Conservation (phyloP, 179 eudicot genomes). For the Carnegiea gigantea region DNA sequence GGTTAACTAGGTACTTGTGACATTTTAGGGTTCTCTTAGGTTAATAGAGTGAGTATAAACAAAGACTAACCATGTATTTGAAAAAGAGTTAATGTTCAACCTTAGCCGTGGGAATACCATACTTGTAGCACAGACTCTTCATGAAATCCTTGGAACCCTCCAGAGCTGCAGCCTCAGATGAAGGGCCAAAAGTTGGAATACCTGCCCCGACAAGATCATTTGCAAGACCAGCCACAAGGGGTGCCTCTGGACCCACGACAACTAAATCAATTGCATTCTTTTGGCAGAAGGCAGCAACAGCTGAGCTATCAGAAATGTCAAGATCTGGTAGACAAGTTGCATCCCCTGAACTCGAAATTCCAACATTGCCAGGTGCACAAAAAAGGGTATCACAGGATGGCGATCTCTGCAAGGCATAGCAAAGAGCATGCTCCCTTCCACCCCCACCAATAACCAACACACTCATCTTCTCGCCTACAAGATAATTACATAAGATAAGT, state of each 20-base stretch:
- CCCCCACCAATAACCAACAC: slow-evolving; percentile 96
- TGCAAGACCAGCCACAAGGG: slow-evolving; percentile 90
- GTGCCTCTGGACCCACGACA: slow-evolving; percentile 95
- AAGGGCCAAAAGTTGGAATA: slow-evolving; percentile 89
- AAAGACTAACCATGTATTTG: background rate
- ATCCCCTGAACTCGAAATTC: slow-evolving; percentile 80
- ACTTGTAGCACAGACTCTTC: slow-evolving; percentile 90
- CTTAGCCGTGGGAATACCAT: slow-evolving; percentile 97
- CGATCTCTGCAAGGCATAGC: slow-evolving; percentile 74
- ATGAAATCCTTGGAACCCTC: slow-evolving; percentile 96
- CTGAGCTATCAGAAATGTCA: slow-evolving; percentile 63
- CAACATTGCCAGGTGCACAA: slow-evolving; percentile 95
- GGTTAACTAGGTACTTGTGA: background rate
- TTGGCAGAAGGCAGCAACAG: slow-evolving; percentile 69
- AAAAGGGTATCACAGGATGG: slow-evolving; percentile 65
- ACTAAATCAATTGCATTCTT: slow-evolving; percentile 67
- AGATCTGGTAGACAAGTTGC: slow-evolving; percentile 72
- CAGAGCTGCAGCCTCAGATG: slow-evolving; percentile 89
- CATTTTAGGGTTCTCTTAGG: background rate
- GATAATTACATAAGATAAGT: slow-evolving; percentile 6
- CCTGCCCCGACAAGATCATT: slow-evolving; percentile 78
- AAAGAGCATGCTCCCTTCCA: slow-evolving; percentile 96
- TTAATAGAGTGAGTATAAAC: background rate
- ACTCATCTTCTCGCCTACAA: slow-evolving; percentile 56
- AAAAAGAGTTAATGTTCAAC: slow-evolving; percentile 35